Base-by-base conservation (phyloP, 2,329 filamentous ascomycete species). In the Hypoxylon sp. region DNA sequence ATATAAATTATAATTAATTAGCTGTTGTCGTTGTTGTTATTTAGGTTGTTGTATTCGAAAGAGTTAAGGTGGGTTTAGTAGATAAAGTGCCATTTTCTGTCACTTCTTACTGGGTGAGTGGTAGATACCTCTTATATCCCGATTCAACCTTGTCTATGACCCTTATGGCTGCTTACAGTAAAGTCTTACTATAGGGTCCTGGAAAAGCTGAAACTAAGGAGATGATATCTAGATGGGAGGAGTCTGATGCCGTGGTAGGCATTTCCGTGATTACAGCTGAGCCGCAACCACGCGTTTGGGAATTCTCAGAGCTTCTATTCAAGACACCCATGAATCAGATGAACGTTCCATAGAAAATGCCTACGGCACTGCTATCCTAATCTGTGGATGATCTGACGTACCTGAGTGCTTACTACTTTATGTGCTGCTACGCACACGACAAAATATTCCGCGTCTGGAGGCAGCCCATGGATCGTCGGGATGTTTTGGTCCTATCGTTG, bases 341-440 rank as follows among this genome's bases (percentile, higher is more conserved):
- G 46, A 63, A 56, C 21, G n/a, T 57, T 52, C 53, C 34, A 29
- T 21, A 39, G 43, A 46, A 64, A n/a, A 45, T 48, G 34, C 21
- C 19, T 41, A 39, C 46, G 53, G 47, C 23, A 27, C 46, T 46
- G 51, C 21, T 34, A 48, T 68, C 43, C 62, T 43, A 57, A 63
- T 68, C 41, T 41, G 46, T 57, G 30, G 25, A 54, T 37, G 56
- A 65, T 57, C 51, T 55, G 41, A 57, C 52, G 59, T n/a, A 53
- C 37, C 16, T 41, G 37, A 30, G 41, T 39, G 66, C 66, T 68
- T 68, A 68, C 66, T 67, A 63, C 29, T 48, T 8, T 19, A 50
- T 16, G 37, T 56, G 27, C 45, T 60, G 53, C 39, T 56, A 52
- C 57, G 47, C 47, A 58, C 46, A 39, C 16, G 41, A 61, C 45